Conservation (phyloP, 352 stramenopile genomes). For the Phytopythium boreale region DNA sequence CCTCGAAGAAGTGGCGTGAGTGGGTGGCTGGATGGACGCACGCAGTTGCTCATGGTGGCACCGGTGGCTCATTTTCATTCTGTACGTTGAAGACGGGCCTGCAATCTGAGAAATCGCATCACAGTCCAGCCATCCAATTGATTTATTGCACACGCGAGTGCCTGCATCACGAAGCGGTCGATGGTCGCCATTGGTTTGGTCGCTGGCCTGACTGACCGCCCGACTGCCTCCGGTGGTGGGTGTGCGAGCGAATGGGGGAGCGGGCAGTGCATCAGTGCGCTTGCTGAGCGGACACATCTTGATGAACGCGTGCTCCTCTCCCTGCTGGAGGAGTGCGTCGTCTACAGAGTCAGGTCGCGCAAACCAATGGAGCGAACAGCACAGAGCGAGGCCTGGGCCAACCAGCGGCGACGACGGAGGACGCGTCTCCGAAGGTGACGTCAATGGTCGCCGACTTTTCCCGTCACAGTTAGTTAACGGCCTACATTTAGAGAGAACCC, state of each 20-base stretch:
- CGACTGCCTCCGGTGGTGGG: background rate
- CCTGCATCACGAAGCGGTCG: background rate
- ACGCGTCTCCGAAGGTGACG: background rate
- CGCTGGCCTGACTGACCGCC: background rate
- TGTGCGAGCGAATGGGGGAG: background rate
- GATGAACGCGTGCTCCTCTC: background rate
- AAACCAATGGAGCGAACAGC: background rate
- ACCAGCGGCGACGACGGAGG: too few species aligned
- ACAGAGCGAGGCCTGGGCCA: background rate
- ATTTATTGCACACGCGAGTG: background rate
- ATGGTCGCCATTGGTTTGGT: background rate
- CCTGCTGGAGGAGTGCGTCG: background rate
- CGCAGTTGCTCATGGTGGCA: slow-evolving; percentile 5
- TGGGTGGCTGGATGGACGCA: background rate
- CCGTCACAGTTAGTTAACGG: background rate
- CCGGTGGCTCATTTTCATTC: background rate
- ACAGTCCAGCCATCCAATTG: background rate
- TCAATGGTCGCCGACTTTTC: background rate
- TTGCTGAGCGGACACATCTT: background rate
- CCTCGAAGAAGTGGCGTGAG: background rate
- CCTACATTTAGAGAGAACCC: too few species aligned
- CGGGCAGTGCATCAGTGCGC: too few species aligned
- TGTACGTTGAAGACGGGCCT: background rate
- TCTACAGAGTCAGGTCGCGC: too few species aligned
- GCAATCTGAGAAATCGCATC: background rate